Conservation (phyloP, 2,329 filamentous ascomycete species). For the Colletotrichum spaethianum region DNA sequence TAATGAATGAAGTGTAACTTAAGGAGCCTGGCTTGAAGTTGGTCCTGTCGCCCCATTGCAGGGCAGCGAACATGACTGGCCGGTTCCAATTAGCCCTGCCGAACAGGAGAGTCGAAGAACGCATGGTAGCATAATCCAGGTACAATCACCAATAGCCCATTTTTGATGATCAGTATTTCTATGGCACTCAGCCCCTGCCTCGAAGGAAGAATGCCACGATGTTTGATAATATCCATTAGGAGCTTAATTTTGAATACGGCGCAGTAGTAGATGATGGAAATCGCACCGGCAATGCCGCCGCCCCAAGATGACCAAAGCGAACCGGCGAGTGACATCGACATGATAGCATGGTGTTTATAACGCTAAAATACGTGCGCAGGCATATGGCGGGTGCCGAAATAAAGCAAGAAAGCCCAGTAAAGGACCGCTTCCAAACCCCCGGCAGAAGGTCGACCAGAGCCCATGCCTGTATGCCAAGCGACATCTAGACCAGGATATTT, state of each 20-base stretch:
- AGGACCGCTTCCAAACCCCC: constrained; percentile 48
- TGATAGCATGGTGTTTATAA: constrained; percentile 54
- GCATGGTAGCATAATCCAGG: constrained; percentile 60
- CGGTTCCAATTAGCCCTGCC: constrained; percentile 4
- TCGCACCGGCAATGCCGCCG: constrained; percentile 55
- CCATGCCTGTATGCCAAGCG: constrained; percentile 68
- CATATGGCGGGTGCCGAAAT: constrained; percentile 49
- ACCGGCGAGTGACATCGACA: constrained; percentile 45
- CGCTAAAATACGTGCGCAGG: constrained; percentile 52
- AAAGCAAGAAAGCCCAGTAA: constrained; percentile 51
- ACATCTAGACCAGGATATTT: constrained; percentile 60
- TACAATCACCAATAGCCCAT: constrained; percentile 69
- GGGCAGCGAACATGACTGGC: constrained; percentile 65
- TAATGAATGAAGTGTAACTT: constrained; percentile 63
- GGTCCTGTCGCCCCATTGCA: constrained; percentile 59
- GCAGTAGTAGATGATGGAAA: constrained; percentile 67
- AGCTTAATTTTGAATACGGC: constrained; percentile 69
- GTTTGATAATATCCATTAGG: constrained; percentile 61
- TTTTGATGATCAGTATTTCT: constrained; percentile 69
- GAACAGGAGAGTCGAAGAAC: neutral
- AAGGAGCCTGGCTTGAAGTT: constrained; percentile 67
- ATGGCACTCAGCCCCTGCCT: constrained; percentile 62
- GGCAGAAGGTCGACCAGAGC: constrained; percentile 67
- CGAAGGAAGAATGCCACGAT: constrained; percentile 62
- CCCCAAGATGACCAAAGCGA: constrained; percentile 55